Percentiles rank a stretch among this genome's conserved stretches.
Evolutionary conservation across 805 yeast genomes (phyloP).

Genomic region (Myxozyma udenii): DNA sequence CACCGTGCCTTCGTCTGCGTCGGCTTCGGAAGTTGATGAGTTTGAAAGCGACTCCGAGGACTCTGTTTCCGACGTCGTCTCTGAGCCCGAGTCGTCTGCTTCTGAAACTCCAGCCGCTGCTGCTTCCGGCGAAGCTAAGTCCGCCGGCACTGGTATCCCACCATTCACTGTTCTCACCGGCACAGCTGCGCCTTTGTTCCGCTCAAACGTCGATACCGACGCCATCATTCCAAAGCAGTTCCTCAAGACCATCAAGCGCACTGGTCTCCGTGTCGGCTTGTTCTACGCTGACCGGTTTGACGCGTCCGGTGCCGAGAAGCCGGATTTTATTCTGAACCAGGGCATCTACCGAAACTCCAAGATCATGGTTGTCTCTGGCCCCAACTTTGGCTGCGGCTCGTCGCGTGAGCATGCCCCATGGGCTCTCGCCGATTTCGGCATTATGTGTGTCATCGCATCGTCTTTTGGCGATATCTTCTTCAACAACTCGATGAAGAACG

Average conservation of each 20-base stretch:
- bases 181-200: constrained; percentile 88
- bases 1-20: constrained; percentile 37
- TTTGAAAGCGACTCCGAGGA: constrained; percentile 45
- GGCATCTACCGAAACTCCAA: constrained; percentile 77
- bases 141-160: constrained; percentile 59
- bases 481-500: constrained; percentile 95
- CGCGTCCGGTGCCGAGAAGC: constrained; percentile 46
- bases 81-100: constrained; percentile 33
- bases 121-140: constrained; percentile 33
- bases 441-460: constrained; percentile 92
- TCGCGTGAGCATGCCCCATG: constrained; percentile 99
- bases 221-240: constrained; percentile 99
- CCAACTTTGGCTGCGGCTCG: constrained; percentile 98
- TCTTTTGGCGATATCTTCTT: constrained; percentile 97
- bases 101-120: constrained; percentile 30
- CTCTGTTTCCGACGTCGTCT: constrained; percentile 65
- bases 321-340: constrained; percentile 80
- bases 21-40: constrained; percentile 39
- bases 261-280: constrained; percentile 83
- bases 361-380: constrained; percentile 88
- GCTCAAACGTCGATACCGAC: constrained; percentile 96
- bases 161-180: constrained; percentile 74
- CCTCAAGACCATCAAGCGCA: constrained; percentile 94
- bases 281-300: constrained; percentile 87
- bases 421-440: constrained; percentile 98